Evolutionary conservation across 2,329 filamentous ascomycete species (phyloP).

Genomic region (Cercospora sesami): DNA sequence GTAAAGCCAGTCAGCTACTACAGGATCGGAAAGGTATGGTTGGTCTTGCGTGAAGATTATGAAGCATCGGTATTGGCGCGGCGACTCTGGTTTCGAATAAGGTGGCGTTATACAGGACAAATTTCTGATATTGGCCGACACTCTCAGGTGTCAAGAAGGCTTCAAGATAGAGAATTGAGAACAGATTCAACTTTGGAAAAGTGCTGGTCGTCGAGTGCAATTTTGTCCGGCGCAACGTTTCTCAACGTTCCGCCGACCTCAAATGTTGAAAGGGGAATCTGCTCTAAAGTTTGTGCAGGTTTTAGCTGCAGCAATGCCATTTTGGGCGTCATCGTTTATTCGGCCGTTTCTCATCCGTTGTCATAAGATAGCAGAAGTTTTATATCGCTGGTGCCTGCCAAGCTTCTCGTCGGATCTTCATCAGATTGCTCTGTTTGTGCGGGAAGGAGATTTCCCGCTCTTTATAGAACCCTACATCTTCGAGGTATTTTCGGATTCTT

Average conservation of each 20-base stretch:
- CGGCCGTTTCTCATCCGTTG: slow-evolving; percentile 3
- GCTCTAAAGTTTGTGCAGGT: not conserved
- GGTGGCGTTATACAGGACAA: not conserved
- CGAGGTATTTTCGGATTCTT: slow-evolving; percentile 70
- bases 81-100: not conserved
- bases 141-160: not conserved
- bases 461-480: slow-evolving; percentile 76
- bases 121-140: not conserved
- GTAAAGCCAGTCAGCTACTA: not conserved
- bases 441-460: slow-evolving; percentile 84
- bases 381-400: slow-evolving; percentile 66
- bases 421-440: slow-evolving; percentile 88
- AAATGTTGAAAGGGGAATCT: not conserved
- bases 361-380: slow-evolving; percentile 6
- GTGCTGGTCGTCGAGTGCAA: not conserved
- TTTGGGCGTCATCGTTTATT: not conserved
- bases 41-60: not conserved
- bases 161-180: not conserved
- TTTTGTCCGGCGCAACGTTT: not conserved
- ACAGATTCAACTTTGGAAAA: not conserved
- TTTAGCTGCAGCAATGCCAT: not conserved
- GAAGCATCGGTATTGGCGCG: not conserved
- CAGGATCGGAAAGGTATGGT: not conserved
- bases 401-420: slow-evolving; percentile 74
- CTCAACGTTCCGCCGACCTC: not conserved